These are phyloP conservation scores for Boletus insuetus DNA, from an alignment of 768 basidiomycete species.

Conservation along the genomic window DNA sequence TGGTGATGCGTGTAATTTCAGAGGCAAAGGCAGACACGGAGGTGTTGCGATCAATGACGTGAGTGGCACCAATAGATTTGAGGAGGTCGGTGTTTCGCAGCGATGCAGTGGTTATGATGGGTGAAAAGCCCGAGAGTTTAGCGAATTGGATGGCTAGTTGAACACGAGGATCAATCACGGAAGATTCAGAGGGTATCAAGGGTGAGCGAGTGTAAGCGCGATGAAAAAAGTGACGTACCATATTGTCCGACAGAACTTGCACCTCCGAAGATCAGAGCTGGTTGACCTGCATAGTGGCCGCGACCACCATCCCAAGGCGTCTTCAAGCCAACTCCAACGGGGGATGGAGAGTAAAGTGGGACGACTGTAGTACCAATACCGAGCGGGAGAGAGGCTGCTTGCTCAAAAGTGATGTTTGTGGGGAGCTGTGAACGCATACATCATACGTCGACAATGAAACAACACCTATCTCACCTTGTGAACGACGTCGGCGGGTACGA, in stretches of 20 bases:
- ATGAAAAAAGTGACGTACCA: constrained; percentile 24
- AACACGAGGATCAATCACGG: not conserved
- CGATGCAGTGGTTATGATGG: constrained; percentile 42
- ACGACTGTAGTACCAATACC: constrained; percentile 31
- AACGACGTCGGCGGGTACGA: constrained; percentile 22
- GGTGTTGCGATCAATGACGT: constrained; percentile 33
- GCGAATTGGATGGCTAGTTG: constrained; percentile 34
- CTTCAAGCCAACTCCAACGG: constrained; percentile 30
- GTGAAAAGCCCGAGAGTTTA: constrained; percentile 34
- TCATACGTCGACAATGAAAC: not conserved
- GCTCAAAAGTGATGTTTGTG: constrained; percentile 33
- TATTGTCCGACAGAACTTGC: constrained; percentile 37
- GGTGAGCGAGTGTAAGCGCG: constrained; percentile 15
- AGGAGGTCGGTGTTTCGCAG: constrained; percentile 31
- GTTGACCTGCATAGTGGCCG: constrained; percentile 29
- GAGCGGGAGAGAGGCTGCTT: constrained; percentile 38
- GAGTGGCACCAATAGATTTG: constrained; percentile 37
- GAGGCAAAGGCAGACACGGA: constrained; percentile 9
- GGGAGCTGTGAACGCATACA: constrained; percentile 30
- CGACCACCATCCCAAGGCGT: constrained; percentile 36
- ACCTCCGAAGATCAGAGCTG: constrained; percentile 38
- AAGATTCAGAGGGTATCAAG: not conserved
- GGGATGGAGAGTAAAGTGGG: constrained; percentile 31
- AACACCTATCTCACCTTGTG: constrained; percentile 5
- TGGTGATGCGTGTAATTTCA: constrained; percentile 17